Evolutionary conservation across 2,329 filamentous ascomycete genomes (phyloP).

Genomic region (Phialemoniopsis sp.): DNA sequence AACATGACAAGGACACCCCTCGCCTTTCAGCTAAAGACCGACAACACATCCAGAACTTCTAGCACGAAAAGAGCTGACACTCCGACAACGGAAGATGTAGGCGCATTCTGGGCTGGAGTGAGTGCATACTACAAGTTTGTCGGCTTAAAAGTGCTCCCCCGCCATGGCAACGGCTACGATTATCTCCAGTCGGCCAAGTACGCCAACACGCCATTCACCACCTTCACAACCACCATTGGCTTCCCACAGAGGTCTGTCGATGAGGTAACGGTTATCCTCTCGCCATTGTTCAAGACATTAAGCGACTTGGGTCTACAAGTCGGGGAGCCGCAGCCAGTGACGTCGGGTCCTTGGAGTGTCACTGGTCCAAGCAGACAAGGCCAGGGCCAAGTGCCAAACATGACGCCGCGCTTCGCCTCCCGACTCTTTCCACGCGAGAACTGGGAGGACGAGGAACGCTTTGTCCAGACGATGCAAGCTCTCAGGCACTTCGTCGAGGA

Average conservation of each 20-base stretch:
- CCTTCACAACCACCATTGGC: slow-evolving; percentile 13
- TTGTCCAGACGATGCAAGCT: slow-evolving; percentile 19
- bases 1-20: slow-evolving; percentile 8
- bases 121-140: slow-evolving; percentile 14
- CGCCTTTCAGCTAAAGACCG: slow-evolving; percentile 9
- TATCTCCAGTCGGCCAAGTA: slow-evolving; percentile 15
- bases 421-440: slow-evolving; percentile 28
- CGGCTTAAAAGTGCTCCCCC: slow-evolving; percentile 11
- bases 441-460: slow-evolving; percentile 17
- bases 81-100: too few relatives aligned
- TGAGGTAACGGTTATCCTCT: slow-evolving; percentile 19
- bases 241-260: slow-evolving; percentile 20
- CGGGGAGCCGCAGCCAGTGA: slow-evolving; percentile 8
- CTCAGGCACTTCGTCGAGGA: slow-evolving; percentile 25
- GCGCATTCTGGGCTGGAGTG: slow-evolving; percentile 20
- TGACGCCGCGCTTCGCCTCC: slow-evolving; percentile 18
- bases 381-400: slow-evolving; percentile 8
- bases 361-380: slow-evolving; percentile 8
- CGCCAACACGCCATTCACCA: slow-evolving; percentile 15
- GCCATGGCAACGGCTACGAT: slow-evolving; percentile 18
- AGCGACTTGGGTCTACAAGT: slow-evolving; percentile 20
- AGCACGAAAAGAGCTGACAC: too few relatives aligned
- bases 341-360: slow-evolving; percentile 9
- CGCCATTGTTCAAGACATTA: slow-evolving; percentile 23
- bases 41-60: too few relatives aligned